phyloP scores from a whole-genome alignment of 179 eudicot genomes.

The Spinacia oleracea region DNA sequence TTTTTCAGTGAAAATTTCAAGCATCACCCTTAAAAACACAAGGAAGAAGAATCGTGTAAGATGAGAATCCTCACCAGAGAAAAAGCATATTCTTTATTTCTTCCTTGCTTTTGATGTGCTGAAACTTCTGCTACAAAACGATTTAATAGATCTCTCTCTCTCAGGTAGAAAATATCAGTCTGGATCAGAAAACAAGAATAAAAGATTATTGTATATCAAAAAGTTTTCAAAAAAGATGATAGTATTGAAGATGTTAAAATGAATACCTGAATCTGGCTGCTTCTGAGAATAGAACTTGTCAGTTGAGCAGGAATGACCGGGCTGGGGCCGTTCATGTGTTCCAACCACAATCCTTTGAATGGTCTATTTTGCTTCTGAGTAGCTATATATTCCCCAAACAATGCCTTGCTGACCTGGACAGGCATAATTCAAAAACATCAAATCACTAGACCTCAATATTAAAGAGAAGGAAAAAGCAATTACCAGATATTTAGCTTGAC shows the following conservation, averaged over 20 bases:
- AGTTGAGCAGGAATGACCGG: slow-evolving; percentile 67
- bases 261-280: slow-evolving; percentile 70
- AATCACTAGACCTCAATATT: not conserved
- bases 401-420: slow-evolving; percentile 85
- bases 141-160: slow-evolving; percentile 83
- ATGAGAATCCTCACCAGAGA: slow-evolving; percentile 47
- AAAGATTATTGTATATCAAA: not conserved
- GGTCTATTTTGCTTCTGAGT: slow-evolving; percentile 63
- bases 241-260: not conserved
- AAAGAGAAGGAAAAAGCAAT: slow-evolving; percentile 2
- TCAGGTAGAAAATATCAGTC: slow-evolving; percentile 78
- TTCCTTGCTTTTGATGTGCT: slow-evolving; percentile 60
- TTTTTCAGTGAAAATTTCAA: too few species aligned
- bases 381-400: slow-evolving; percentile 57
- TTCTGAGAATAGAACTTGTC: slow-evolving; percentile 51
- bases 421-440: not conserved
- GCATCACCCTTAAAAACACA: not conserved
- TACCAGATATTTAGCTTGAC: not conserved
- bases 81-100: slow-evolving; percentile 73
- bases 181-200: slow-evolving; percentile 30
- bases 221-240: not conserved
- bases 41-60: not conserved
- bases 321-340: slow-evolving; percentile 74
- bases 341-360: slow-evolving; percentile 83
- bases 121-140: slow-evolving; percentile 80